Base-by-base conservation (phyloP, 2,329 filamentous ascomycete genomes). In the Plectosphaerella cucumerina region DNA sequence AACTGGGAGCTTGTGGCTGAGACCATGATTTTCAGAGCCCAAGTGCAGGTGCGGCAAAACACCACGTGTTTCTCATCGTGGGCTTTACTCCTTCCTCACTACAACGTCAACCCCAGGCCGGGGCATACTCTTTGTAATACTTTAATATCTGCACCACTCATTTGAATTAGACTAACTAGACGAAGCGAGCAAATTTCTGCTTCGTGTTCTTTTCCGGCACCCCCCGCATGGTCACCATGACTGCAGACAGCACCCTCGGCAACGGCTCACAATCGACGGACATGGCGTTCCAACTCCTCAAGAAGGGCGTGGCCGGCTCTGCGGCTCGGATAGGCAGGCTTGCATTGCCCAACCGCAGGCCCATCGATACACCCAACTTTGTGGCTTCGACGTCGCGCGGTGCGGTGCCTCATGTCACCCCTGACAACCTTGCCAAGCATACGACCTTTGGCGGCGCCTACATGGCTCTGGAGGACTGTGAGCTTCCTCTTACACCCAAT, bases 391-490 rank as follows among this genome's bases (percentile, higher is more conserved):
- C 89, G 3, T 97, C 94, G 33, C 82, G 94, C 61, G 94, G 94
- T 20, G 82, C 82, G 2, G 75, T 97, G 34, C 91, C 94, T 48
- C 94, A 99, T 71, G 71, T 99, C 57, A 89, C 92, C 3, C 92
- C 91, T 37, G 94, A 99, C 73, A 87, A 87, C 54, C 75, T 94
- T 57, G 67, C 71, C 39, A 85, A 82, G 50, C 76, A 87, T 60
- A 84, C 85, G 1, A 66, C 78, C 5, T 75, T 95, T 53, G 73
- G 75, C 23, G 88, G 87, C 22, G 77, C 89, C 3, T 96, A 96
- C 65, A 75, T 94, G 62, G 89, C 87, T 1, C 73, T 97, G 23
- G 94, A 99, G 75, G 94, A 99, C 69, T 97, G 94, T 97, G 77
- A 70, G 88, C 70, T 22, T 5, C 34, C n/a, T 11, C 33, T 21